Base-by-base conservation (phyloP, 2,329 filamentous ascomycete genomes). In the Daldinia sp. region DNA sequence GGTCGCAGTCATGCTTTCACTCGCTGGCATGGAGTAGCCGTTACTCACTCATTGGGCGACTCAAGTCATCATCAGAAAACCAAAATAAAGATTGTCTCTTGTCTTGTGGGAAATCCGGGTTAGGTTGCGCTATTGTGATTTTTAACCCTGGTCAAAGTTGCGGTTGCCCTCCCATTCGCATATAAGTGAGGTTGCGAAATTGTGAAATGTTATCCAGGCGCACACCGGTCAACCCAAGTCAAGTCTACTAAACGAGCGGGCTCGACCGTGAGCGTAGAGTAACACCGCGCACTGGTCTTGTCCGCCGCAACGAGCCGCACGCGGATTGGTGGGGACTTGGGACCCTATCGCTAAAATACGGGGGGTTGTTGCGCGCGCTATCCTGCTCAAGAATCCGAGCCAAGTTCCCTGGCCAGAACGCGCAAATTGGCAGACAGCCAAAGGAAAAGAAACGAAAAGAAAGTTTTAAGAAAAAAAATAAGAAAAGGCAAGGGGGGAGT, bases 1-100 rank as follows among this genome's bases (percentile, higher is more conserved):
- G 71, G 76, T 77, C 70, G 77, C 73, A 76, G 73, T 76, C 78
- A 79, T 79, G 70, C 68, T 76, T 77, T 73, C 75, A 65, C 72
- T 70, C 62, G 64, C 57, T 75, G 68, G 68, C 73, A 73, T 75
- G 65, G 67, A 73, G 64, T 72, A 69, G 72, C 74, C 75, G 65
- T 74, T 77, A 77, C 74, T 78, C 75, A 77, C 76, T 73, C 75
- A 78, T 76, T 74, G 69, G 72, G 74, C 61, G 68, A 67, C 71
- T 75, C 60, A 75, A 75, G 66, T 70, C 75, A 77, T 77, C 65
- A 72, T 76, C 68, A 72, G 67, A 42, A 62, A 60, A 60, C 44
- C 39, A 61, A 67, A 54, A 54, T 35, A 67, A 15, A 48, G 63
- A 66, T 72, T 66, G 61, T 58, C 48, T 51, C 59, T 63, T 56